Evolutionary conservation across 192 early-diverging fungal species (phyloP), one percentile per base, ranked within the genome.

Genomic region (Backusella westeae): DNA sequence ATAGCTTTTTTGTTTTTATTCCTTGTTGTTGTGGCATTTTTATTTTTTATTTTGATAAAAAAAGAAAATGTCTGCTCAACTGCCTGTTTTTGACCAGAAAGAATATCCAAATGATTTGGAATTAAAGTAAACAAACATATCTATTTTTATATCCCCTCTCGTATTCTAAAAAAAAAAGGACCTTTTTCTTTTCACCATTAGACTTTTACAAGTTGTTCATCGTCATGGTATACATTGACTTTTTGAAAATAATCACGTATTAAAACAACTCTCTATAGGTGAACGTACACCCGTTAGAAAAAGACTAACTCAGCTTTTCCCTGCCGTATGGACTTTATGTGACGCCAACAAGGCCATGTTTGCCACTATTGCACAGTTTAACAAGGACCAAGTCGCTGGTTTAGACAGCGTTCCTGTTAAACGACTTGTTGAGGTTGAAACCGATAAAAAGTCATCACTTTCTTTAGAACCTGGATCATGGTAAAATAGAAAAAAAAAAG

Each of bases 211-310:
- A 56, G 68, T 85, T n/a, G 76, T 85, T 34, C 83, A 85, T 72
- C 75, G 83, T 44, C 83, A 85, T 76, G 83, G 83, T 85, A 82
- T 38, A 76, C 44, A 52, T 1, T 38, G 36, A 38, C 36, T 38
- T 38, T 39, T 39, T 39, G 3, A 75, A 41, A 41, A 38, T 59
- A 10, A 0, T 32, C 19, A 34, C 19, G 36, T 39, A 42, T 9
- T 23, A 69, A 69, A 39, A 10, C 0, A 34, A 19, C 29, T 0
- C 19, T n/a, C 6, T 23, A 36, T 68, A 85, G 84, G 84, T 73
- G 84, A 85, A 73, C 78, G 84, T 70, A 85, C 84, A 23, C 84
- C 84, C 15, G 81, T 85, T 34, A 68, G 78, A 70, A 71, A 42
- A 53, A 39, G 78, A 12, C 53, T 85, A 1, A 74, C 73, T 32